Conservation (phyloP, 2,329 filamentous ascomycete genomes). For the Botrytis sinoallii region DNA sequence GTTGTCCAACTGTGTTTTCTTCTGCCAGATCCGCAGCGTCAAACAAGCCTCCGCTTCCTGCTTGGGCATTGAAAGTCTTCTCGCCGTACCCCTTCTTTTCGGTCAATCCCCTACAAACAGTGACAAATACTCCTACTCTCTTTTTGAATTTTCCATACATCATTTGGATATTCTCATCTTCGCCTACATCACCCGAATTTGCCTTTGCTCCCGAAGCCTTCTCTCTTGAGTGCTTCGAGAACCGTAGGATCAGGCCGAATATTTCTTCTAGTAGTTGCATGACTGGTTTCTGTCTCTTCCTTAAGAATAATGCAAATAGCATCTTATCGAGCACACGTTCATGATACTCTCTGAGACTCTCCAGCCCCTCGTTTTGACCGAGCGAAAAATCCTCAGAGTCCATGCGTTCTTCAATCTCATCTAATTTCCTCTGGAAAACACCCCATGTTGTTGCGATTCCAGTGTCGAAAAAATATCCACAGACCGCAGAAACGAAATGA, state of each 20-base stretch:
- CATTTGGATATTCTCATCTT: constrained; percentile 42
- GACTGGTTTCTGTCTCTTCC: constrained; percentile 71
- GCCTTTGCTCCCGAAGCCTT: constrained; percentile 39
- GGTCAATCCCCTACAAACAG: constrained; percentile 63
- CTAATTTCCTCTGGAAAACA: constrained; percentile 63
- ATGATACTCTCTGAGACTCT: constrained; percentile 65
- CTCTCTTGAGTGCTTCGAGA: constrained; percentile 54
- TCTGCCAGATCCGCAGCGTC: constrained; percentile 41
- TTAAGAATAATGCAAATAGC: constrained; percentile 67
- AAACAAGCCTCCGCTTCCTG: constrained; percentile 36
- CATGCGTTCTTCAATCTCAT: constrained; percentile 58
- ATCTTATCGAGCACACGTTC: constrained; percentile 73
- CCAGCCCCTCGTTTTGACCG: constrained; percentile 57
- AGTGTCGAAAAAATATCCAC: constrained; percentile 75
- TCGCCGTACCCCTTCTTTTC: constrained; percentile 54
- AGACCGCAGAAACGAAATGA: constrained; percentile 71
- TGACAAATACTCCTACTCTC: constrained; percentile 72
- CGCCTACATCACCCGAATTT: constrained; percentile 30
- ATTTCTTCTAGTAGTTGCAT: constrained; percentile 73
- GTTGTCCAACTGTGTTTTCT: constrained; percentile 63
- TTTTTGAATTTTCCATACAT: constrained; percentile 67
- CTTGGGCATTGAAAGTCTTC: constrained; percentile 33
- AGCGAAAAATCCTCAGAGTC: constrained; percentile 41
- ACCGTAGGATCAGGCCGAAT: constrained; percentile 68
- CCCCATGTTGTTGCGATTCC: constrained; percentile 73